Evolutionary conservation across 805 yeast species (phyloP).

Genomic region (Yamadazyma olivae): DNA sequence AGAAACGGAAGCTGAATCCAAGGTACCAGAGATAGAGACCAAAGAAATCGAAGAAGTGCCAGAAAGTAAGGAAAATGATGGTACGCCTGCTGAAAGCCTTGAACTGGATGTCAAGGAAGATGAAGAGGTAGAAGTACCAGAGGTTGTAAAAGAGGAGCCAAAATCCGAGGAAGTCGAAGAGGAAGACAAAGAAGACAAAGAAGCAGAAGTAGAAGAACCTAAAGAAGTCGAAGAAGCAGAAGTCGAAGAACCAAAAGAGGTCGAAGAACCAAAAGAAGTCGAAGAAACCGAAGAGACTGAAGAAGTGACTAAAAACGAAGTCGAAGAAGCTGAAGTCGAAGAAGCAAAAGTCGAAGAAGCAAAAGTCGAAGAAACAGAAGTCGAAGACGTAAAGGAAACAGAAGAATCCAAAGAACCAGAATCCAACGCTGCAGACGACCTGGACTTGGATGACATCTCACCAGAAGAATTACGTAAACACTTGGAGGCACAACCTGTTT

Average conservation of each 20-base stretch:
- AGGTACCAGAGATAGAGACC: not conserved
- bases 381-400: not conserved
- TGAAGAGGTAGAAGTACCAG: not conserved
- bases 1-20: slow-evolving; percentile 1
- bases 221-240: slow-evolving; percentile 2
- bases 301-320: not conserved
- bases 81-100: not conserved
- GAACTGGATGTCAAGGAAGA: not conserved
- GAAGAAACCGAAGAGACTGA: slow-evolving; percentile 2
- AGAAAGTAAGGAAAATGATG: slow-evolving; percentile 1
- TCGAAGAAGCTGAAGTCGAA: slow-evolving; percentile 10
- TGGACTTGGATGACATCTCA: slow-evolving; percentile 32
- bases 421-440: slow-evolving; percentile 14
- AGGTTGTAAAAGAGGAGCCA: not conserved
- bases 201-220: slow-evolving; percentile 1
- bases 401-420: slow-evolving; percentile 5
- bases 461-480: slow-evolving; percentile 43
- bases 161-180: not conserved
- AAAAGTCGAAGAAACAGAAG: slow-evolving; percentile 5
- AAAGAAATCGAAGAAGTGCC: not conserved
- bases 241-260: not conserved
- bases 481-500: slow-evolving; percentile 57
- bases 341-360: slow-evolving; percentile 9
- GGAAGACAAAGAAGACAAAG: not conserved
- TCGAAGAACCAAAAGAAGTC: slow-evolving; percentile 3